Evolutionary conservation across 306 rosid genomes (phyloP).

Genomic region (Clitoria ternatea): DNA sequence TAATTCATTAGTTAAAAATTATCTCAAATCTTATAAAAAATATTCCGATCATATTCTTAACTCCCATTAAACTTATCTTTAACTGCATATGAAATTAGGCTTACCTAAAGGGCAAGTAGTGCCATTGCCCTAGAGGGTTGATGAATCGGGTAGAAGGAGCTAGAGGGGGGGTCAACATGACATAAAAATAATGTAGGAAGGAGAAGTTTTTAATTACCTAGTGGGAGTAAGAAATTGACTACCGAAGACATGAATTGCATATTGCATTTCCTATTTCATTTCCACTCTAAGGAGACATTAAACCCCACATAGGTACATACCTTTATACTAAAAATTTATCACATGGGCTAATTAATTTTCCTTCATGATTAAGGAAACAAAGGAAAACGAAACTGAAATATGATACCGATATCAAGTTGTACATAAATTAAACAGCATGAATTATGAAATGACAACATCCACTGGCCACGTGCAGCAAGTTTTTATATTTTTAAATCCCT

Average conservation of each 20-base stretch:
- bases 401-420: background rate
- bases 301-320: slow-evolving; percentile 16
- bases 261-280: background rate
- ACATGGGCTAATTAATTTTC: slow-evolving; percentile 19
- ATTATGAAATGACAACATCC: slow-evolving; percentile 29
- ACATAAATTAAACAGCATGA: background rate
- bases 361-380: slow-evolving; percentile 38
- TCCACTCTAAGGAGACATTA: slow-evolving; percentile 1
- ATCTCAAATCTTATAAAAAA: too few species aligned
- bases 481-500: background rate
- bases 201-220: background rate
- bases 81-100: too few species aligned
- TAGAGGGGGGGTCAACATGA: background rate
- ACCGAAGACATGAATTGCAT: background rate
- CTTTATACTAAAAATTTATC: background rate
- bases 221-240: background rate
- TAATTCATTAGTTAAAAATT: too few species aligned
- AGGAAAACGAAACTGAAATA: background rate
- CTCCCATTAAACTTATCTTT: too few species aligned
- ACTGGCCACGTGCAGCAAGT: slow-evolving; percentile 5
- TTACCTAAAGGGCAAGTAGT: too few species aligned
- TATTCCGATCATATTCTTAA: too few species aligned
- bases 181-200: background rate
- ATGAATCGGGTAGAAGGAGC: background rate
- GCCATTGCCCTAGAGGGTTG: too few species aligned